A percentile compares a stretch with the other conserved stretches of the same genome.
Evolutionary conservation across 2,329 filamentous ascomycete species (phyloP).

Genomic region (Fusarium palustre): DNA sequence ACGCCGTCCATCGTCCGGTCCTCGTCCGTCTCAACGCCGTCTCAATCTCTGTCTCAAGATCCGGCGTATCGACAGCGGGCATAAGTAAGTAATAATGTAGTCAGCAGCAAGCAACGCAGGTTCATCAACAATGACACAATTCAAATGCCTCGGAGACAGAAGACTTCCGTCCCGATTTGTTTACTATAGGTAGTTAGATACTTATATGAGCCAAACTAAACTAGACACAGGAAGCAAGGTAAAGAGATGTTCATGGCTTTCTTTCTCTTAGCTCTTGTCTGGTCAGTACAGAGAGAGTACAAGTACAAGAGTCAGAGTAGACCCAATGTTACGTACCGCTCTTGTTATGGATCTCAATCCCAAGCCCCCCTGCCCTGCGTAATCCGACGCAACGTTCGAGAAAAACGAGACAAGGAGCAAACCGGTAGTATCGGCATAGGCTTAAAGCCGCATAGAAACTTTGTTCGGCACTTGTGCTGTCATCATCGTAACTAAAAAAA

Average conservation of each 20-base stretch:
- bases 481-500: background rate
- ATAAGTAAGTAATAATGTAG: conserved; percentile 1
- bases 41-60: conserved; percentile 5
- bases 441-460: conserved; percentile 33
- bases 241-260: background rate
- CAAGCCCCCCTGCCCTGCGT: conserved; percentile 16
- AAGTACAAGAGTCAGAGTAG: conserved; percentile 3
- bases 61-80: background rate
- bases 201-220: background rate
- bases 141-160: background rate
- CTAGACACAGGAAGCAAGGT: background rate
- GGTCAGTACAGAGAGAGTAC: background rate
- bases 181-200: background rate
- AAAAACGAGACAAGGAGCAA: conserved; percentile 19
- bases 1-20: conserved; percentile 23
- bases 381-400: conserved; percentile 21
- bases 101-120: background rate
- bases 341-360: conserved; percentile 18
- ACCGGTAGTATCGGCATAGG: conserved; percentile 32
- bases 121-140: background rate
- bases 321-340: conserved; percentile 11
- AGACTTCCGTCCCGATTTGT: conserved; percentile 2
- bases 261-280: conserved; percentile 2
- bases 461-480: conserved; percentile 34
- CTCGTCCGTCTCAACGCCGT: conserved; percentile 24